Evolutionary conservation across 441 rosid species (phyloP), one percentile per base, ranked within the genome.

Genomic region (Populus hybrid): DNA sequence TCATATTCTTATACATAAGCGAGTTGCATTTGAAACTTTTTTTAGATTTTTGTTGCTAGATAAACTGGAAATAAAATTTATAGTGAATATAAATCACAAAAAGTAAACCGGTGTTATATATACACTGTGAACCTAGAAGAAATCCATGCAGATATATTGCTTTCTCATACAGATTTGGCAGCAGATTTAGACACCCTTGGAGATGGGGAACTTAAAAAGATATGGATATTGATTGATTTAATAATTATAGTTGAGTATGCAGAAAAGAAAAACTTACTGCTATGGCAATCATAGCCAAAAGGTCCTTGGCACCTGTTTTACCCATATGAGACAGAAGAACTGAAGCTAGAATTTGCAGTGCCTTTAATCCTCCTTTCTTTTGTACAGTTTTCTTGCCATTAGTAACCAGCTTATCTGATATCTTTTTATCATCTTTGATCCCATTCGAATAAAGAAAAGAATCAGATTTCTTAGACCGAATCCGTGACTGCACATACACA

Each of bases 281-380:
- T 36, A 90, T 87, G 79, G 84, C 98, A 67, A 90, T 85, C 83
- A 97, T 82, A 61, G 97, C 88, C 75, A 95, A 86, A 84, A 97
- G 93, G 86, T 97, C 92, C 81, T 90, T 91, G 73, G 92, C 95
- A 80, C 99, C 99, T 75, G 69, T 87, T 88, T 86, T 89, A 28
- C 99, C 99, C 97, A 97, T 97, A 80, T 89, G 84, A 67, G 97
- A 93, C 69, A 92, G 84, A 85, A 97, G 97, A 86, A 97, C 83
- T 73, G 91, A 87, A 34, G 92, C 88, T 69, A 97, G 87, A 80
- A 90, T 87, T 85, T 89, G 91, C 77, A 97, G 91, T 4, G 99
- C 92, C 88, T 91, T 91, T 57, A 91, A 81, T 76, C 97, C 94
- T 70, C 88, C 90, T 87, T 91, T 92, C 88, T 86, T 92, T 80